These are phyloP conservation scores for Saccharomycopsis sp. DNA, from an alignment of 805 yeast species.

Conservation along the genomic window DNA sequence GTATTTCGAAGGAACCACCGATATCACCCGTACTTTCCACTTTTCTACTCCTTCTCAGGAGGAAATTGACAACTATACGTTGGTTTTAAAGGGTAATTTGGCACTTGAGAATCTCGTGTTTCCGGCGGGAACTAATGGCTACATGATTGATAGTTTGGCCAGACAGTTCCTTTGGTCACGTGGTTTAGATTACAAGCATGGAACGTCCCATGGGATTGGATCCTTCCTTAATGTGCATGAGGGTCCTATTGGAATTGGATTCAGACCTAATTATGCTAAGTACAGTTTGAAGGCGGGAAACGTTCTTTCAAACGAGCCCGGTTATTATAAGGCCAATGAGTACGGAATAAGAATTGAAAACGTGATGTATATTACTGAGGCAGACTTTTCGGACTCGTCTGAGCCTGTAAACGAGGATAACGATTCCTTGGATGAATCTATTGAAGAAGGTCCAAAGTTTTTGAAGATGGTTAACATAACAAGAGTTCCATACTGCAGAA, in stretches of 20 bases:
- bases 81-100: constrained; percentile 87
- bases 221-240: constrained; percentile 88
- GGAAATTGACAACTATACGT: constrained; percentile 63
- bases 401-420: not conserved
- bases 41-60: constrained; percentile 51
- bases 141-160: constrained; percentile 72
- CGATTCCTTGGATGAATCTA: not conserved
- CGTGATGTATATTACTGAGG: constrained; percentile 42
- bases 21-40: constrained; percentile 83
- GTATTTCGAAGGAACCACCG: constrained; percentile 91
- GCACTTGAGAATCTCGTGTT: constrained; percentile 77
- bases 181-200: constrained; percentile 87
- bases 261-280: constrained; percentile 39
- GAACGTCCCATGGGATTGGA: constrained; percentile 98
- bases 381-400: not conserved
- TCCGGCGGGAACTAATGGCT: constrained; percentile 71
- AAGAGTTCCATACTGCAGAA: constrained; percentile 74
- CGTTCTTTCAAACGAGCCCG: constrained; percentile 88
- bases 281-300: constrained; percentile 61
- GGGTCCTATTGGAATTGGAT: constrained; percentile 82
- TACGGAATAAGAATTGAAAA: constrained; percentile 89
- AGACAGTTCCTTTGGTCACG: constrained; percentile 74
- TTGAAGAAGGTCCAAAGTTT: constrained; percentile 29
- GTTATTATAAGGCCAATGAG: constrained; percentile 83
- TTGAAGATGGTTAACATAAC: constrained; percentile 80